phyloP scores from a whole-genome alignment of 805 yeast genomes.

The Ascoidea asiatica region DNA sequence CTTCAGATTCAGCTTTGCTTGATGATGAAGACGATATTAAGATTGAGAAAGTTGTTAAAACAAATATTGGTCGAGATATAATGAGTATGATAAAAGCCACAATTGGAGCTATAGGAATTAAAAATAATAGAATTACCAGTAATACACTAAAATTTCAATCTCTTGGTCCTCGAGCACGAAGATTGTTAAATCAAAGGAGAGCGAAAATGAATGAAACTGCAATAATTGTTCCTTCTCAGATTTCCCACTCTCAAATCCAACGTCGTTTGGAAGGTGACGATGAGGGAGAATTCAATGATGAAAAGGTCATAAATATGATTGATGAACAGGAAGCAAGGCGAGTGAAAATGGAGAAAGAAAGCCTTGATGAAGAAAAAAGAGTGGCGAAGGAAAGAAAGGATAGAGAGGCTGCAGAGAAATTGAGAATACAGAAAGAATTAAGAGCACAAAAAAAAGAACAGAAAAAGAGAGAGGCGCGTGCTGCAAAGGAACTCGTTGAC shows the following conservation, averaged over 20 bases:
- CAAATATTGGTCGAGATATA: conserved; percentile 6
- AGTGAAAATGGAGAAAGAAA: background rate
- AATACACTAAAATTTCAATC: conserved; percentile 7
- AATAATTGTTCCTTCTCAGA: background rate
- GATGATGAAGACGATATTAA: conserved; percentile 4
- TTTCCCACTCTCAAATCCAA: background rate
- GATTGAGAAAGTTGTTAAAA: conserved; percentile 10
- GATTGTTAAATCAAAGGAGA: background rate
- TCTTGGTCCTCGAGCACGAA: background rate
- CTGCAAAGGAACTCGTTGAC: background rate
- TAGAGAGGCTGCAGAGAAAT: conserved; percentile 4
- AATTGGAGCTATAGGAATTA: conserved; percentile 8
- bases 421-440: conserved; percentile 1
- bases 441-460: background rate
- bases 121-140: conserved; percentile 6
- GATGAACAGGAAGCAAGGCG: background rate
- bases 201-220: conserved; percentile 5
- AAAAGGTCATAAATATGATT: background rate
- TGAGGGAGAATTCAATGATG: background rate
- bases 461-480: conserved; percentile 3
- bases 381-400: conserved; percentile 2
- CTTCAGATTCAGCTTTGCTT: too few species aligned
- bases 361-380: background rate
- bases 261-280: background rate
- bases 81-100: conserved; percentile 9